A percentile compares a stretch with the other conserved stretches of the same genome.
These are phyloP conservation scores for Thermothelomyces thermophilus DNA, from an alignment of 2,329 filamentous ascomycete species.

Conservation along the genomic window DNA sequence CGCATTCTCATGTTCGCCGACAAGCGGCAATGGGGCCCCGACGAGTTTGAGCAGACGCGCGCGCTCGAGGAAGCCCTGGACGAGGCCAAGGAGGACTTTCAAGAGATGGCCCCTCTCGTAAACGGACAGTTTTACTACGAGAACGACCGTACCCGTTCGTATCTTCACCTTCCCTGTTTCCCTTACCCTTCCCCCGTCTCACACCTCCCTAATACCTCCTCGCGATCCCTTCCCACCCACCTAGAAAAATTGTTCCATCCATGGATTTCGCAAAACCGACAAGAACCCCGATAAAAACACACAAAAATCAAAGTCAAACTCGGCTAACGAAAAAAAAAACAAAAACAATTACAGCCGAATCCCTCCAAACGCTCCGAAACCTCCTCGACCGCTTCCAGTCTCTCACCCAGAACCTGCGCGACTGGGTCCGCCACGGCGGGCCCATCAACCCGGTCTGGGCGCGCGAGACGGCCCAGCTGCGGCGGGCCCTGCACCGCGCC, in stretches of 20 bases:
- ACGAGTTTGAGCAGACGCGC: constrained; percentile 54
- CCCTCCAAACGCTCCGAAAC: constrained; percentile 43
- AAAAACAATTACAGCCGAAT: constrained; percentile 37
- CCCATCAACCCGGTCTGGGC: constrained; percentile 52
- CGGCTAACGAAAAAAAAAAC: neutral
- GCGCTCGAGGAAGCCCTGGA: constrained; percentile 50
- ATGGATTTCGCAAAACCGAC: too few species aligned
- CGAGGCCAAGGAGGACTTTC: constrained; percentile 55
- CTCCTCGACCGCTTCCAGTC: constrained; percentile 41
- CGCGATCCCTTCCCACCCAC: too few species aligned
- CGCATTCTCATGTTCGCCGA: constrained; percentile 51
- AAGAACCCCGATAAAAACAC: too few species aligned
- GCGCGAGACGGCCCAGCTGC: constrained; percentile 43
- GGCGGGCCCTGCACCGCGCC: constrained; percentile 47
- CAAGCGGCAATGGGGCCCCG: constrained; percentile 51
- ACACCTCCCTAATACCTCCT: too few species aligned
- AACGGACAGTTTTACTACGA: constrained; percentile 53
- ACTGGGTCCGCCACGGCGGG: constrained; percentile 49
- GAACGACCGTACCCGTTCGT: constrained; percentile 48
- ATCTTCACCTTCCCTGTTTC: neutral
- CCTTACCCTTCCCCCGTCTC: neutral
- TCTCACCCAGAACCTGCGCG: constrained; percentile 45
- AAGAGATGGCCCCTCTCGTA: constrained; percentile 48
- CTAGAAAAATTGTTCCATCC: too few species aligned
- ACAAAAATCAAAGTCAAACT: too few species aligned